Evolutionary conservation across 768 basidiomycete genomes (phyloP).

Genomic region (Guyanaporus albipodus): DNA sequence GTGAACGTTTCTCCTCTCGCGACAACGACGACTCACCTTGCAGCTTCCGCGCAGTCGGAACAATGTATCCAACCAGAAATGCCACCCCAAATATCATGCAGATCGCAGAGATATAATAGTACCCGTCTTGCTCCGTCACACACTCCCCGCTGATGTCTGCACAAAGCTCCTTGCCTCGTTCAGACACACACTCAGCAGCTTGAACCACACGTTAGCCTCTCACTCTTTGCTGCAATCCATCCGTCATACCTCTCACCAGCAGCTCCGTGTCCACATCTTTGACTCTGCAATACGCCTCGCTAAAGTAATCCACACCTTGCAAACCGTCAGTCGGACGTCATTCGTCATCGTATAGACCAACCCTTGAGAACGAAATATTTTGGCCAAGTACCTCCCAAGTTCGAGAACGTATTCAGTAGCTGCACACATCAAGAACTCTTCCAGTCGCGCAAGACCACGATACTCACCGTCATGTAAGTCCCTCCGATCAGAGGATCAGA

Average conservation of each 20-base stretch:
- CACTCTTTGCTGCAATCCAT: not conserved
- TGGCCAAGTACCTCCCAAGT: conserved; percentile 98
- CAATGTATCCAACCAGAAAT: conserved; percentile 70
- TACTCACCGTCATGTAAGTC: conserved; percentile 94
- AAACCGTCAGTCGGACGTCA: conserved; percentile 8
- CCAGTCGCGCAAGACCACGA: not conserved
- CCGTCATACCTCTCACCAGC: conserved; percentile 47
- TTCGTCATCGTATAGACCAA: conserved; percentile 13
- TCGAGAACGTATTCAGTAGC: conserved; percentile 93
- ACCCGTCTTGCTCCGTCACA: conserved; percentile 84
- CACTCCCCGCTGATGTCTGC: conserved; percentile 73
- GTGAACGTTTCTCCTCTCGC: conserved; percentile 3
- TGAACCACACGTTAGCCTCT: conserved; percentile 29
- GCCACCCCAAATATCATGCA: conserved; percentile 76
- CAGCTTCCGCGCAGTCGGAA: conserved; percentile 79
- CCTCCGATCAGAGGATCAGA: conserved; percentile 97
- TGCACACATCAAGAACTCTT: conserved; percentile 30
- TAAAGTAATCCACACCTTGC: conserved; percentile 83
- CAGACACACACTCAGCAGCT: conserved; percentile 89
- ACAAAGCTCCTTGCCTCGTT: conserved; percentile 82
- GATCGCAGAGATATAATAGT: conserved; percentile 78
- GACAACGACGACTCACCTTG: conserved; percentile 58
- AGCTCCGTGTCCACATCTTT: conserved; percentile 51
- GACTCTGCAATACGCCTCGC: conserved; percentile 77
- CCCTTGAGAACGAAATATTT: conserved; percentile 95